These are phyloP conservation scores for Solanum chacoense DNA, from an alignment of 305 asterid genomes.

Conservation along the genomic window DNA sequence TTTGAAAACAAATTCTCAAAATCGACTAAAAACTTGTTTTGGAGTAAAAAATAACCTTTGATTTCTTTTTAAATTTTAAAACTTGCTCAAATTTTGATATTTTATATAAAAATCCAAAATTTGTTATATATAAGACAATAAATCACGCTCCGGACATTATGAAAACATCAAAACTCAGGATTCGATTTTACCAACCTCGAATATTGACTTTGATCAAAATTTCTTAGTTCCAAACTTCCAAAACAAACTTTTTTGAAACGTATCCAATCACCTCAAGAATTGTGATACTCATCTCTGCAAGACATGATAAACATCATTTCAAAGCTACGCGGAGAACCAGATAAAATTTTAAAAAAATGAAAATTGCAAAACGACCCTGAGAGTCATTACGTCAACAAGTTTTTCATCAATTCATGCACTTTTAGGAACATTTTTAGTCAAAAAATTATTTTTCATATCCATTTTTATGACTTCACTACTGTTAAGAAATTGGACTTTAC, in stretches of 20 bases:
- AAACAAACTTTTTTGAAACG: too few relatives aligned
- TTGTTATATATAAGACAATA: not conserved
- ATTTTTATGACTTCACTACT: too few relatives aligned
- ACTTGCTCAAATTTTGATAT: not conserved
- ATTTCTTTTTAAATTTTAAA: not conserved
- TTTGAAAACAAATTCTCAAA: not conserved
- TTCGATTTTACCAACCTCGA: not conserved
- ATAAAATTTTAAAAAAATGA: too few relatives aligned
- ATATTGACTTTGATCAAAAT: not conserved
- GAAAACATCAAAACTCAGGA: not conserved
- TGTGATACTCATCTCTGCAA: not conserved
- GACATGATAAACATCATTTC: not conserved
- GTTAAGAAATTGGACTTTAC: too few relatives aligned
- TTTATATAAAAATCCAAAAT: too few relatives aligned
- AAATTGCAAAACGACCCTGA: not conserved
- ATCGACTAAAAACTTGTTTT: not conserved
- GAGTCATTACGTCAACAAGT: not conserved
- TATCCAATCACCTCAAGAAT: not conserved
- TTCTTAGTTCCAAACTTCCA: not conserved
- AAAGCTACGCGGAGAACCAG: fast-evolving
- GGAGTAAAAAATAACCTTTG: not conserved
- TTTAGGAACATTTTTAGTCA: too few relatives aligned
- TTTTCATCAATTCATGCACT: too few relatives aligned
- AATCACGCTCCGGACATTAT: not conserved
- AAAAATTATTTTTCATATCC: too few relatives aligned